Percentiles rank a stretch among this genome's conserved stretches.
These are phyloP conservation scores for Allium sativum DNA, from an alignment of 106 monocot genomes.

Conservation along the genomic window DNA sequence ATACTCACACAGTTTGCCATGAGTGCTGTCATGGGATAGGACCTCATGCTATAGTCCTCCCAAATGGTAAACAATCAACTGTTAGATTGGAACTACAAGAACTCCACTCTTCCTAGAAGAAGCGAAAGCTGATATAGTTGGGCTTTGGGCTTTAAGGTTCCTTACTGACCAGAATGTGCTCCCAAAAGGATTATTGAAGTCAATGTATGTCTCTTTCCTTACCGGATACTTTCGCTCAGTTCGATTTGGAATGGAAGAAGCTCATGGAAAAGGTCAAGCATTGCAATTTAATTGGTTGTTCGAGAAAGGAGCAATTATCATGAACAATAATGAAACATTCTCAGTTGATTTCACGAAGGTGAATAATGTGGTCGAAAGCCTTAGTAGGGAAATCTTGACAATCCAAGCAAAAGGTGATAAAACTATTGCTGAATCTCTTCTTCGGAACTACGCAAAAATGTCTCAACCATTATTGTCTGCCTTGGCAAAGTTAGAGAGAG, in stretches of 20 bases:
- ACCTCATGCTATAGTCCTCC: slow-evolving; percentile 64
- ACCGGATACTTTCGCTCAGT: too few species aligned
- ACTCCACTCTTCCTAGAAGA: too few species aligned
- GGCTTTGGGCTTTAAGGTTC: too few species aligned
- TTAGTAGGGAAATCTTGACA: slow-evolving; percentile 71
- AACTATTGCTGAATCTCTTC: slow-evolving; percentile 47
- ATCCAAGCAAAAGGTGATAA: slow-evolving; percentile 91
- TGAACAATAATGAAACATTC: slow-evolving; percentile 52
- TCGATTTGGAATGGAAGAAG: too few species aligned
- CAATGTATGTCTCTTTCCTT: too few species aligned
- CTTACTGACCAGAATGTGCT: too few species aligned
- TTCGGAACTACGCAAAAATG: slow-evolving; percentile 46
- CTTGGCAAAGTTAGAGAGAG: too few species aligned
- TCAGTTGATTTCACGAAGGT: too few species aligned
- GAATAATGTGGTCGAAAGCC: too few species aligned
- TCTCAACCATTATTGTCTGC: too few species aligned
- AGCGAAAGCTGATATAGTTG: too few species aligned
- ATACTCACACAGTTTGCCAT: slow-evolving; percentile 67
- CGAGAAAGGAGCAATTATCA: slow-evolving; percentile 62
- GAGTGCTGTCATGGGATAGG: slow-evolving; percentile 90
- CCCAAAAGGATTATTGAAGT: too few species aligned
- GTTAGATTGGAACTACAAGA: slow-evolving; percentile 75
- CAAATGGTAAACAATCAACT: slow-evolving; percentile 66
- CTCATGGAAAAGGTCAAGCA: slow-evolving; percentile 95
- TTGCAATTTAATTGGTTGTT: slow-evolving; percentile 87